These are phyloP conservation scores for Fusarium staphyleae DNA, from an alignment of 2,329 filamentous ascomycete species.

Conservation along the genomic window DNA sequence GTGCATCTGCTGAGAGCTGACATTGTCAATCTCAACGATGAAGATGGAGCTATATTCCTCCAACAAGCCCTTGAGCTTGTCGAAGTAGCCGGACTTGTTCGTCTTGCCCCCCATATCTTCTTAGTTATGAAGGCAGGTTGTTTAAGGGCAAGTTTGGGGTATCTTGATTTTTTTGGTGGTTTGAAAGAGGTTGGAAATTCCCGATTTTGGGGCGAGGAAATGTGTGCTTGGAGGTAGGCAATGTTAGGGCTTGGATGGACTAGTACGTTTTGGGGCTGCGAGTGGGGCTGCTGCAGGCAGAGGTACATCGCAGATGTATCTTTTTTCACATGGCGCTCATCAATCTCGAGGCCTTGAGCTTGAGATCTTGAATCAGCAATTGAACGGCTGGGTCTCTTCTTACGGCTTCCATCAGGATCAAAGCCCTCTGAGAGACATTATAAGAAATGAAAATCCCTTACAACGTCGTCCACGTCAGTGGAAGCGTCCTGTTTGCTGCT, in stretches of 20 bases:
- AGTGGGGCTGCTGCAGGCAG: constrained; percentile 13
- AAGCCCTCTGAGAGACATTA: neutral
- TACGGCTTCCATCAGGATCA: neutral
- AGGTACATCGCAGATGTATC: constrained; percentile 47
- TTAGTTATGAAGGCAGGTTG: constrained; percentile 93
- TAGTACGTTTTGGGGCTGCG: constrained; percentile 35
- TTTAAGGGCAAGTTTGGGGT: constrained; percentile 80
- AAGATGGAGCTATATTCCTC: constrained; percentile 98
- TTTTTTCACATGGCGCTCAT: constrained; percentile 40
- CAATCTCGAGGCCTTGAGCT: constrained; percentile 31
- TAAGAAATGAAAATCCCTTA: constrained; percentile 64
- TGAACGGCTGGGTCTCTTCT: constrained; percentile 11
- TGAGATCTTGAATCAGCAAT: constrained; percentile 9
- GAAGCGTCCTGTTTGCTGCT: constrained; percentile 72
- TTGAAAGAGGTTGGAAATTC: constrained; percentile 36
- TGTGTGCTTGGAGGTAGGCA: constrained; percentile 41
- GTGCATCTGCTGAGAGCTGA: constrained; percentile 99
- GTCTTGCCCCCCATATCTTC: constrained; percentile 99
- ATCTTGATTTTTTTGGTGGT: constrained; percentile 40
- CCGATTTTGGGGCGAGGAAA: constrained; percentile 38
- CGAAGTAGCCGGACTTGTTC: constrained; percentile 97
- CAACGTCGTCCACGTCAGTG: constrained; percentile 65
- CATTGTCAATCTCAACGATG: constrained; percentile 99
- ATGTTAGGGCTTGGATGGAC: constrained; percentile 49
- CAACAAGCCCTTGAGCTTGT: constrained; percentile 98